Evolutionary conservation across 2,329 filamentous ascomycete genomes (phyloP).

Genomic region (Epichloe typhina): DNA sequence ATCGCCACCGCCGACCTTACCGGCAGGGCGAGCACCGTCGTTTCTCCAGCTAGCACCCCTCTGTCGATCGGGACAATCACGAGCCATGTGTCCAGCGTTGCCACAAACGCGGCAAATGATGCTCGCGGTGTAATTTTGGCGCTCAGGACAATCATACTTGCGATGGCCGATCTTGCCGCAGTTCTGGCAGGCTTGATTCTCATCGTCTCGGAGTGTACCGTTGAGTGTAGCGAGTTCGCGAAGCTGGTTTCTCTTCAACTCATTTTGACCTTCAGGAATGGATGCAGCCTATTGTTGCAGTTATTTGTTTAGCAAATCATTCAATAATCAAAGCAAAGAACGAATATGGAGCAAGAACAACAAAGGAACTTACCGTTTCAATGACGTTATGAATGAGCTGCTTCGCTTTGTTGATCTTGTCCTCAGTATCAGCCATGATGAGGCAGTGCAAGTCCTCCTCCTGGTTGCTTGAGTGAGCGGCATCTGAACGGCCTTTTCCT

Average conservation of each 20-base stretch:
- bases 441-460: constrained; percentile 98
- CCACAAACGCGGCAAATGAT: constrained; percentile 98
- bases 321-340: background rate
- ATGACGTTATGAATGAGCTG: constrained; percentile 97
- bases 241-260: constrained; percentile 96
- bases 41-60: constrained; percentile 89
- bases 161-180: constrained; percentile 97
- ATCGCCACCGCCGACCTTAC: constrained; percentile 63
- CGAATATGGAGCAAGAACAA: background rate
- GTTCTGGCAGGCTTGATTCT: constrained; percentile 99
- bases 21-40: constrained; percentile 43
- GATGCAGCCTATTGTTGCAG: constrained; percentile 64
- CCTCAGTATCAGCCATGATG: constrained; percentile 99
- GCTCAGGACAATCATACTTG: constrained; percentile 97
- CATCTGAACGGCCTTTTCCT: constrained; percentile 97
- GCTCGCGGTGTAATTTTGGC: constrained; percentile 96
- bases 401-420: constrained; percentile 99
- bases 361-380: constrained; percentile 62
- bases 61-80: constrained; percentile 91
- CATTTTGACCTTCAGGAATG: constrained; percentile 96
- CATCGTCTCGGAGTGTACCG: constrained; percentile 96
- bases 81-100: constrained; percentile 95
- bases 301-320: constrained; percentile 4
- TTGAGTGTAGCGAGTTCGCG: constrained; percentile 95
- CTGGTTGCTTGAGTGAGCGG: constrained; percentile 98